phyloP scores from a whole-genome alignment of 768 basidiomycete species.

The Suillus clintonianus region DNA sequence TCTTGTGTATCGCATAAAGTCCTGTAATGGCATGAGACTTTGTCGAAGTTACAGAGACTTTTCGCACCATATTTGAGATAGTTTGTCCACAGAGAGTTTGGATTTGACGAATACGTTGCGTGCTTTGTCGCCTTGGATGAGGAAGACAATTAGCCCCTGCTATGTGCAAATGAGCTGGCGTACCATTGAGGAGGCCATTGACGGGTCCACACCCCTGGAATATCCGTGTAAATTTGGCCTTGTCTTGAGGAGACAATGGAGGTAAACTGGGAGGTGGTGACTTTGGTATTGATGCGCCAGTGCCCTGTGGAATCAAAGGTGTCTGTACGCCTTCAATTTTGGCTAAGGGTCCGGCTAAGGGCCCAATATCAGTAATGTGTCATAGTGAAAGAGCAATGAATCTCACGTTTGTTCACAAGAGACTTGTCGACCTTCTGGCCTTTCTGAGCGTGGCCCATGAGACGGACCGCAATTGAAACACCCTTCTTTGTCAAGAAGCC shows the following conservation, averaged over 20 bases:
- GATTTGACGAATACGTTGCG: slow-evolving; percentile 91
- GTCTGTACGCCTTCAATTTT: slow-evolving; percentile 66
- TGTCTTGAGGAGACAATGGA: slow-evolving; percentile 76
- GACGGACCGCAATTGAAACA: slow-evolving; percentile 82
- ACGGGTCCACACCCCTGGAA: slow-evolving; percentile 73
- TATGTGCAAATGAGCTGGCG: slow-evolving; percentile 19
- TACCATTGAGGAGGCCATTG: slow-evolving; percentile 80
- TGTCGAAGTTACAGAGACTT: neutral
- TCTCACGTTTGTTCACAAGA: slow-evolving; percentile 71
- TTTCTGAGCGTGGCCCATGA: slow-evolving; percentile 92
- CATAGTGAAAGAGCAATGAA: slow-evolving; percentile 1
- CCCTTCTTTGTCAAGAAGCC: slow-evolving; percentile 90
- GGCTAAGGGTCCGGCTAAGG: slow-evolving; percentile 81
- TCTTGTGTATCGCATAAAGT: slow-evolving; percentile 93
- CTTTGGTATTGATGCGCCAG: slow-evolving; percentile 56
- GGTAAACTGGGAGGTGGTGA: slow-evolving; percentile 66
- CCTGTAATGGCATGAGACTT: slow-evolving; percentile 48
- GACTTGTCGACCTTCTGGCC: slow-evolving; percentile 68
- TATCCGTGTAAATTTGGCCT: slow-evolving; percentile 77
- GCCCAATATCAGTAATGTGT: slow-evolving; percentile 14
- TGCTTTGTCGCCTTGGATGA: slow-evolving; percentile 74
- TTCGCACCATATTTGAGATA: slow-evolving; percentile 89
- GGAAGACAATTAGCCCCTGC: slow-evolving; percentile 1
- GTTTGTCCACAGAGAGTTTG: slow-evolving; percentile 79
- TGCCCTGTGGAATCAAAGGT: slow-evolving; percentile 56